phyloP scores from a whole-genome alignment of 2,329 filamentous ascomycete species.

The Verticillium albo-atrum region DNA sequence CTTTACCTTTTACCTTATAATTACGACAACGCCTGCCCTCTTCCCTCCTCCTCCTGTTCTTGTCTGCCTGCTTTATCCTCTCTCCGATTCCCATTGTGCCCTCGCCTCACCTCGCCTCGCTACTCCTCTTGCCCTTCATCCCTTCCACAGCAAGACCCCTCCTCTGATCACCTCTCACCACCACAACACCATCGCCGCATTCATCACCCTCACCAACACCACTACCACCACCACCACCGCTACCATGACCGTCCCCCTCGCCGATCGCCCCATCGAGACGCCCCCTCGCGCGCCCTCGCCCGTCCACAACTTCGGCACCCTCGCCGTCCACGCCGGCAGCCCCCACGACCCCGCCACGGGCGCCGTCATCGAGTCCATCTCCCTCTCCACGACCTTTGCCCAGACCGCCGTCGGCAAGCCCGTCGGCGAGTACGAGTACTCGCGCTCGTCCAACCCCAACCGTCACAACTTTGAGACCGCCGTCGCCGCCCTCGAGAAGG shows the following conservation, averaged over 20 bases:
- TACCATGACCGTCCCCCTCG: conserved; percentile 21
- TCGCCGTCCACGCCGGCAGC: conserved; percentile 90
- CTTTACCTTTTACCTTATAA: conserved; percentile 2
- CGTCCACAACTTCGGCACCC: conserved; percentile 79
- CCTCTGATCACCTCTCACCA: neutral
- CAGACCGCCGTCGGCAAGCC: conserved; percentile 85
- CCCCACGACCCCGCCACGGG: conserved; percentile 88
- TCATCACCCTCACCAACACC: neutral
- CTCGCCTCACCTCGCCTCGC: neutral
- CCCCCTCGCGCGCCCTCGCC: conserved; percentile 48
- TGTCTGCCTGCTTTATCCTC: neutral
- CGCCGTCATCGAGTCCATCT: conserved; percentile 94
- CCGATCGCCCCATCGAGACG: conserved; percentile 25
- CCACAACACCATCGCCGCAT: neutral
- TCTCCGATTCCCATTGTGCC: neutral
- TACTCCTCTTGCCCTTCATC: neutral
- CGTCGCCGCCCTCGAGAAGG: conserved; percentile 88
- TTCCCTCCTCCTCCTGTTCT: neutral
- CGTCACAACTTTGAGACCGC: conserved; percentile 90
- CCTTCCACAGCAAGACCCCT: conserved; percentile 1
- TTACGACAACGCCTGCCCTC: conserved; percentile 9
- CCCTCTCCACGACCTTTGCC: conserved; percentile 93
- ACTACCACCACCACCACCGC: conserved; percentile 6
- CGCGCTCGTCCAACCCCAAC: conserved; percentile 90
- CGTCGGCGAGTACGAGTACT: conserved; percentile 88